phyloP scores from a whole-genome alignment of 2,329 filamentous ascomycete species.

The Penicillium sp. region DNA sequence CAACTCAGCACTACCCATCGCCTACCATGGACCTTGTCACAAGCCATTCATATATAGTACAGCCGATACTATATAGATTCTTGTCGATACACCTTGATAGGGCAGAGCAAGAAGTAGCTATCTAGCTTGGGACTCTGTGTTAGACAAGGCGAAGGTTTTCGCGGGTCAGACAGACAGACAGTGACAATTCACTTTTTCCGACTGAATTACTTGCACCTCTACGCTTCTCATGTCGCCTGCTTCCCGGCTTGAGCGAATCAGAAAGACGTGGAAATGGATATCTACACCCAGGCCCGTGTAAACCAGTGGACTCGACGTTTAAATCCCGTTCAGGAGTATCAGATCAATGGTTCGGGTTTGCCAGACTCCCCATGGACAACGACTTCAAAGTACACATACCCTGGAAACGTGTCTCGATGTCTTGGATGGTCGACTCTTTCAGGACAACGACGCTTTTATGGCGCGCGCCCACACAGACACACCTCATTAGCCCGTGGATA shows the following conservation, averaged over 20 bases:
- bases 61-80: conserved; percentile 62
- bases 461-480: not conserved
- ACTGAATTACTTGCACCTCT: conserved; percentile 33
- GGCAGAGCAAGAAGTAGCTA: conserved; percentile 57
- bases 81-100: conserved; percentile 71
- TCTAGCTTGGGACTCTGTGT: conserved; percentile 73
- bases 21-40: conserved; percentile 35
- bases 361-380: not conserved
- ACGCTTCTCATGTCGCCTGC: conserved; percentile 26
- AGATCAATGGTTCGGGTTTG: not conserved
- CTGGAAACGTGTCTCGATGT: not conserved
- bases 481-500: conserved; percentile 17
- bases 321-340: conserved; percentile 11
- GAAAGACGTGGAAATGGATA: conserved; percentile 5
- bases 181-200: conserved; percentile 42
- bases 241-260: conserved; percentile 14
- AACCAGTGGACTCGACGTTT: conserved; percentile 15
- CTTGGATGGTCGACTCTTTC: not conserved
- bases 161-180: conserved; percentile 35
- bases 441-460: not conserved
- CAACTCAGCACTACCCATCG: conserved; percentile 23
- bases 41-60: conserved; percentile 46
- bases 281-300: conserved; percentile 21
- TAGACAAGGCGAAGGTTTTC: conserved; percentile 60
- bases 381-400: not conserved